Conservation (phyloP, 768 basidiomycete species). For the Psilocybe azurescens region DNA sequence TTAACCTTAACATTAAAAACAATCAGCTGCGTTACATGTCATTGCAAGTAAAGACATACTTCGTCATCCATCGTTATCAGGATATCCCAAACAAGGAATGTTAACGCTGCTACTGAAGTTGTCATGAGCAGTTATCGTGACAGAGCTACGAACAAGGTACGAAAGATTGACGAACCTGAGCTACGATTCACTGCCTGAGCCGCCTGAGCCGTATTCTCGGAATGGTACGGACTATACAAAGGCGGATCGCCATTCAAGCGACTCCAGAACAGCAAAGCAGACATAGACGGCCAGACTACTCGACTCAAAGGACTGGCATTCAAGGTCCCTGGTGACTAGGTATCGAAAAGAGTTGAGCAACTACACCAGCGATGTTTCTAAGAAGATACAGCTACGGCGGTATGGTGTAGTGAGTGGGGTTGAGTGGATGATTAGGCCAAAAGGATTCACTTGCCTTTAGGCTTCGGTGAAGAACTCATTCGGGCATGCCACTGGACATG, state of each 20-base stretch:
- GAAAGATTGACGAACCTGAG: constrained; percentile 28
- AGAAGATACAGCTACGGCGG: background rate
- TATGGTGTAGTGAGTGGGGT: background rate
- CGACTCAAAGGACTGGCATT: background rate
- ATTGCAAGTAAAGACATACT: constrained; percentile 25
- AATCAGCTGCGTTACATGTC: background rate
- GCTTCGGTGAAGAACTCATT: background rate
- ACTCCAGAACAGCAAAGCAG: constrained; percentile 19
- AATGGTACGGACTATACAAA: constrained; percentile 30
- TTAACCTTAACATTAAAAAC: constrained; percentile 30
- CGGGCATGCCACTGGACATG: background rate
- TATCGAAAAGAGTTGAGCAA: background rate
- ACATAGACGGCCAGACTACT: constrained; percentile 20
- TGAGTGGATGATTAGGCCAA: background rate
- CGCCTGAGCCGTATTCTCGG: constrained; percentile 26
- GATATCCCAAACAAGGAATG: constrained; percentile 47
- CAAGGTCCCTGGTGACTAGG: background rate
- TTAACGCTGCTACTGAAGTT: constrained; percentile 37
- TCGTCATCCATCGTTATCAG: constrained; percentile 45
- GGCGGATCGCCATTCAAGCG: constrained; percentile 14
- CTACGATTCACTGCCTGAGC: constrained; percentile 38
- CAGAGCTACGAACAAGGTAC: background rate
- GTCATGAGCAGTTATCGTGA: constrained; percentile 7
- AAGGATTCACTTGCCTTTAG: background rate
- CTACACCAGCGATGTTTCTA: too few species aligned